Percentiles rank a stretch among this genome's conserved stretches.
phyloP scores from a whole-genome alignment of 75 land plant species.

The Picea sitchensis region DNA sequence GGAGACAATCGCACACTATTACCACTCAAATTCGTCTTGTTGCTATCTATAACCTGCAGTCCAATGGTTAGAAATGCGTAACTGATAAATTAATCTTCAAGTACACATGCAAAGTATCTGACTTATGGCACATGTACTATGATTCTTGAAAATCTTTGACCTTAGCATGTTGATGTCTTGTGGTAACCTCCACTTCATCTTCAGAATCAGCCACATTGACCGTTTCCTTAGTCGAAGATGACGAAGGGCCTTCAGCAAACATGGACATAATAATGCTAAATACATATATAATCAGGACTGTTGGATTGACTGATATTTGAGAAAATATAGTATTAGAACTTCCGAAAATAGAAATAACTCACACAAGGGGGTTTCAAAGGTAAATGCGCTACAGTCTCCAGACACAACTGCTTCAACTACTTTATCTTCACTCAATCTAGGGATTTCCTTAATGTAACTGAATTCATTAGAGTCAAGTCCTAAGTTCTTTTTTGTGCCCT shows the following conservation, averaged over 20 bases:
- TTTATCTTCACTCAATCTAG: conserved; percentile 46
- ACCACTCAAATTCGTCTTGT: background rate
- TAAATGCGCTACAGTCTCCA: conserved; percentile 47
- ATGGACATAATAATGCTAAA: background rate
- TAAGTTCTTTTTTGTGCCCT: conserved; percentile 21
- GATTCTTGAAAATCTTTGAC: background rate
- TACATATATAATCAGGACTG: background rate
- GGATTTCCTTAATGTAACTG: conserved; percentile 20
- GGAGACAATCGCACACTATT: background rate
- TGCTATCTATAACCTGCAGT: background rate
- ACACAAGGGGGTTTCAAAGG: conserved; percentile 48
- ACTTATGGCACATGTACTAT: background rate
- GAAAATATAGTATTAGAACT: background rate
- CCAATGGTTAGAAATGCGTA: background rate
- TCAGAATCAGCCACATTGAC: conserved; percentile 73
- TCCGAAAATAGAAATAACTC: conserved; percentile 16
- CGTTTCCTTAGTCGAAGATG: conserved; percentile 65
- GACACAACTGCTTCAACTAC: conserved; percentile 55
- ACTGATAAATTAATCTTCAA: conserved; percentile 2
- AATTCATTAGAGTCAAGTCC: conserved; percentile 19
- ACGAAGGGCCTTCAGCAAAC: conserved; percentile 39
- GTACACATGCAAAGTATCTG: background rate
- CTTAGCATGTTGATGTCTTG: conserved; percentile 15
- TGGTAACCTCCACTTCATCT: conserved; percentile 41
- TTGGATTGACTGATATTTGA: background rate